Conservation (phyloP, 2,329 filamentous ascomycete species). For the Scytalidium sp. region DNA sequence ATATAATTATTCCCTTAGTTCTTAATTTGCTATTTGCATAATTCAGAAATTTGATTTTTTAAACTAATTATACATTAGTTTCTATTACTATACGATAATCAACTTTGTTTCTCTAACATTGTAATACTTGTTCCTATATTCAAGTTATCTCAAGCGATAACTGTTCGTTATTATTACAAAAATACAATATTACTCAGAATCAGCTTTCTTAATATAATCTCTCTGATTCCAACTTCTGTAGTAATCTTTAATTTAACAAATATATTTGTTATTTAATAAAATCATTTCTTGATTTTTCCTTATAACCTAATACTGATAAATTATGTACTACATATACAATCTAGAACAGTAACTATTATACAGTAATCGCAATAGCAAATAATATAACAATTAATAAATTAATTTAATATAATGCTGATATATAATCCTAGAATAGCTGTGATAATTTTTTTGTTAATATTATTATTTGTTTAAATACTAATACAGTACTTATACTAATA, state of each 20-base stretch:
- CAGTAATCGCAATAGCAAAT: constrained; percentile 27
- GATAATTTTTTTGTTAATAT: constrained; percentile 23
- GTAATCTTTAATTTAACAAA: constrained; percentile 20
- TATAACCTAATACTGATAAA: constrained; percentile 30
- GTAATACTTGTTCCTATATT: constrained; percentile 27
- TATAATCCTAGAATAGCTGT: constrained; percentile 42
- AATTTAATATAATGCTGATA: constrained; percentile 35
- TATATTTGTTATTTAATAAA: constrained; percentile 31
- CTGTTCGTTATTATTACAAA: constrained; percentile 33
- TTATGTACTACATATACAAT: constrained; percentile 33
- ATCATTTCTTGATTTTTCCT: constrained; percentile 26
- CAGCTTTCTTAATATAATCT: constrained; percentile 34
- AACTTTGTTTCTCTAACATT: too few relatives aligned
- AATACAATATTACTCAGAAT: constrained; percentile 34
- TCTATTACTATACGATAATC: too few relatives aligned
- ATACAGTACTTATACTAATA: constrained; percentile 38
- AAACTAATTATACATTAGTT: too few relatives aligned
- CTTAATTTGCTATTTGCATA: too few relatives aligned
- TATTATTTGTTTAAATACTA: constrained; percentile 37
- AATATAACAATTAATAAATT: constrained; percentile 31
- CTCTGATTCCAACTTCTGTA: constrained; percentile 23
- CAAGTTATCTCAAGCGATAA: constrained; percentile 33
- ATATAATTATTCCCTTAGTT: too few relatives aligned
- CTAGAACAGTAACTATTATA: constrained; percentile 31
- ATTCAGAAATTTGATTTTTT: too few relatives aligned